phyloP scores from a whole-genome alignment of 306 rosid genomes.

The Begonia loranthoides region DNA sequence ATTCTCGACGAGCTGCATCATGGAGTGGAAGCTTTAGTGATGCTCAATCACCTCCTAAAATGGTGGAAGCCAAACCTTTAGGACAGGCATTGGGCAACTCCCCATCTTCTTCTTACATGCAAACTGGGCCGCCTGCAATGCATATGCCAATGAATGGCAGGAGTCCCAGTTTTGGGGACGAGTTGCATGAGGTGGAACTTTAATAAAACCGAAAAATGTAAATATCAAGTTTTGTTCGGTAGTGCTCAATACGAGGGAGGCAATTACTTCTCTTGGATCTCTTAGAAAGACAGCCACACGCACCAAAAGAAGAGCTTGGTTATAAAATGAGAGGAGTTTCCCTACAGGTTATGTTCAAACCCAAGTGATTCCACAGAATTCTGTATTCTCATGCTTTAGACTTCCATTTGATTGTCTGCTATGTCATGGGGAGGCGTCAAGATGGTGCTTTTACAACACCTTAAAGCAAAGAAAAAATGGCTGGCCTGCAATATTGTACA shows the following conservation, averaged over 20 bases:
- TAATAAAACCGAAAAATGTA: slow-evolving; percentile 37
- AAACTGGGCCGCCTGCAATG: slow-evolving; percentile 29
- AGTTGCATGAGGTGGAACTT: slow-evolving; percentile 86
- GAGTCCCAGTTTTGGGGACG: slow-evolving; percentile 25
- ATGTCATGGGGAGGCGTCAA: slow-evolving; percentile 9
- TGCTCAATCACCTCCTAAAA: slow-evolving; percentile 25
- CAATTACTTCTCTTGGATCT: slow-evolving; percentile 24
- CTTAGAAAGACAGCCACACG: slow-evolving; percentile 19
- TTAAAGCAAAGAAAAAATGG: no score
- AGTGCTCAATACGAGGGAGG: slow-evolving; percentile 27
- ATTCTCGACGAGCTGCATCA: slow-evolving; percentile 65
- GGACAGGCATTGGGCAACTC: slow-evolving; percentile 27
- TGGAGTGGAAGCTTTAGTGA: slow-evolving; percentile 61
- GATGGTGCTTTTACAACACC: slow-evolving; percentile 11
- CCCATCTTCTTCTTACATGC: slow-evolving; percentile 24
- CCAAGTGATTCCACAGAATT: slow-evolving; percentile 5
- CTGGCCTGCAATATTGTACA: slow-evolving; percentile 28
- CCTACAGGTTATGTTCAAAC: not conserved
- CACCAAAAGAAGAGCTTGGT: slow-evolving; percentile 21
- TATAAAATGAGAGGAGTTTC: slow-evolving; percentile 9
- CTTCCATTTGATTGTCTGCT: slow-evolving; percentile 13
- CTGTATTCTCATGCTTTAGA: slow-evolving; percentile 15
- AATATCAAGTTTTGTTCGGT: slow-evolving; percentile 65
- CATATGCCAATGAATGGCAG: slow-evolving; percentile 22
- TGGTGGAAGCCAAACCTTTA: slow-evolving; percentile 23